Base-by-base conservation (phyloP, 2,329 filamentous ascomycete species). In the Phialocephala sp. region DNA sequence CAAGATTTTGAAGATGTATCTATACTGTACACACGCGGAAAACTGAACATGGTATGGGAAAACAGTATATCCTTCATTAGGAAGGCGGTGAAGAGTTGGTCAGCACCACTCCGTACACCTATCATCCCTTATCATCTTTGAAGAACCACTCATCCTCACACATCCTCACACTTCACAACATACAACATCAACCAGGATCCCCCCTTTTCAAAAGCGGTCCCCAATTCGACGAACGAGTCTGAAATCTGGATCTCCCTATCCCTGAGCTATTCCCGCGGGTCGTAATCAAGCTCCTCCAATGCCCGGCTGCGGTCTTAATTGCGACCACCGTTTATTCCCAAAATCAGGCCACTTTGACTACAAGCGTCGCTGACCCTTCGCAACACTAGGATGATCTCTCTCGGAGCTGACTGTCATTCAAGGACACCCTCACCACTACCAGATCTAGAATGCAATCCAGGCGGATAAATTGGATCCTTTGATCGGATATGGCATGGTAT, bases 271-370 rank as follows among this genome's bases (percentile, higher is more conserved):
- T 20, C 4, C 50, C 11, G 47, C 47, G 11, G 12, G 47, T 22
- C n/a, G 45, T 20, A 11, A 24, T 45, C 43, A n/a, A 22, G 45
- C 45, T 50, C n/a, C 45, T 50, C 55, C 32, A 36, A 57, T 41
- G 8, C 50, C 15, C 6, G 41, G 27, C 47, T 36, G 59, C 45
- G 36, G 39, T 58, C 45, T 50, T 50, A 50, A 55, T 37, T 60
- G 24, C 58, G 36, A 47, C 47, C 54, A 45, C 43, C 61, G 41
- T 61, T 64, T 56, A 45, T 67, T 56, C 47, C n/a, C 45, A 63
- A 63, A 65, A 62, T 71, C 69, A 71, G 59, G 58, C 68, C 68
- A 71, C 47, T 68, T 60, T 70, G 66, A 65, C 63, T 41, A 18
- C 47, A 35, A 60, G 65, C 66, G 61, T 27, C 18, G 27, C 37